phyloP scores from a whole-genome alignment of 441 rosid species.

The Capsella rubella region DNA sequence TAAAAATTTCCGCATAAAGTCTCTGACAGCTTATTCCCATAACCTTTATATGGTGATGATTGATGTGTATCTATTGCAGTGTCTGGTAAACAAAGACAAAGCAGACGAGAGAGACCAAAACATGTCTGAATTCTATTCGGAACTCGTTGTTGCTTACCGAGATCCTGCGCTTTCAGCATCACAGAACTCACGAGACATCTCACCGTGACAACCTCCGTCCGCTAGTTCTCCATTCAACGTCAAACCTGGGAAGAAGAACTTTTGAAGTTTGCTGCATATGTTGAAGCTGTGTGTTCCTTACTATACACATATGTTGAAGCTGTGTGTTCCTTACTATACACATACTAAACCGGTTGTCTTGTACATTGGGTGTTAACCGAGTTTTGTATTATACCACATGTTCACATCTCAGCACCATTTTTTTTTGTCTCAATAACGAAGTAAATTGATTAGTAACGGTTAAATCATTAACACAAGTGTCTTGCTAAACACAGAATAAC shows the following conservation, averaged over 20 bases:
- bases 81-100: slow-evolving; percentile 76
- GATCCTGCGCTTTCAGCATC: slow-evolving; percentile 72
- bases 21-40: not conserved
- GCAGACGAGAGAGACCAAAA: slow-evolving; percentile 62
- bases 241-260: slow-evolving; percentile 16
- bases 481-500: slow-evolving; percentile 34
- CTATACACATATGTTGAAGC: slow-evolving; percentile 18
- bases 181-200: slow-evolving; percentile 50
- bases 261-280: slow-evolving; percentile 28
- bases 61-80: slow-evolving; percentile 53
- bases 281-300: slow-evolving; percentile 3
- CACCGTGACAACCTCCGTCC: slow-evolving; percentile 52
- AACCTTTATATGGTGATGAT: slow-evolving; percentile 11
- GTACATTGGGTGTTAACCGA: slow-evolving; percentile 31
- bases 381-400: not conserved
- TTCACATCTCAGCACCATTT: not conserved
- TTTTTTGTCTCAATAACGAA: not conserved
- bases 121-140: slow-evolving; percentile 64
- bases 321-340: slow-evolving; percentile 2
- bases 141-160: slow-evolving; percentile 65
- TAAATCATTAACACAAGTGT: slow-evolving; percentile 35
- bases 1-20: not conserved
- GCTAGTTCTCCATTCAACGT: slow-evolving; percentile 44
- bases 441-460: slow-evolving; percentile 14
- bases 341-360: slow-evolving; percentile 23